A percentile compares a stretch with the other conserved stretches of the same genome.
These are phyloP conservation scores for Pythium aquatile DNA, from an alignment of 352 stramenopile species.

Conservation along the genomic window DNA sequence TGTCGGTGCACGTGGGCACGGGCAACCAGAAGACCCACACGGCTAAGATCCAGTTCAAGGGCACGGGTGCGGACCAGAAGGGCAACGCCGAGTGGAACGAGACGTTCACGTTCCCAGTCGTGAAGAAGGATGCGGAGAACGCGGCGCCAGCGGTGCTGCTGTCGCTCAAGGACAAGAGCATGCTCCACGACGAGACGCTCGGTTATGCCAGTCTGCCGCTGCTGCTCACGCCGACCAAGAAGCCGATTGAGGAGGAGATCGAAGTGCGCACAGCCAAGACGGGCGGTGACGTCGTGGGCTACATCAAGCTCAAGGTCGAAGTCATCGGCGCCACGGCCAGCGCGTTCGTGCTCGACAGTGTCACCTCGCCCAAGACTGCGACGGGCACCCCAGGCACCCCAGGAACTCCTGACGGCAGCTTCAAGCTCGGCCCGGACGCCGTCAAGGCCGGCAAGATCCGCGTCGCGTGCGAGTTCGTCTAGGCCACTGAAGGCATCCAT, in stretches of 20 bases:
- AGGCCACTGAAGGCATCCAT: constrained; percentile 1
- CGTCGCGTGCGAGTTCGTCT: constrained; percentile 30
- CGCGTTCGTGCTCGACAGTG: constrained; percentile 2
- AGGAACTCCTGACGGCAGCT: constrained; percentile 9
- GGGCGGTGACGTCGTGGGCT: constrained; percentile 18
- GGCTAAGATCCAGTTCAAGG: constrained; percentile 57
- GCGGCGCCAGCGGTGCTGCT: constrained; percentile 25
- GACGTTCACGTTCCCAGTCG: constrained; percentile 76
- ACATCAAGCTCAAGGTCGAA: constrained; percentile 27
- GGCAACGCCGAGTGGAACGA: constrained; percentile 68
- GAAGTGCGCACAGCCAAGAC: constrained; percentile 22
- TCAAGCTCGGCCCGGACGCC: constrained; percentile 20
- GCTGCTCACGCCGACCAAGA: constrained; percentile 12
- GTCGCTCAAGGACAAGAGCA: constrained; percentile 56
- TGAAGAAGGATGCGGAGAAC: constrained; percentile 47
- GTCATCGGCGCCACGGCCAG: constrained; percentile 22
- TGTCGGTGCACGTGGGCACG: constrained; percentile 74
- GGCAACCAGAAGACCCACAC: constrained; percentile 69
- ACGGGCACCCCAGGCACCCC: background rate
- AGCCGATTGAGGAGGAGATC: constrained; percentile 21
- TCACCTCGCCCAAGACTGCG: constrained; percentile 8
- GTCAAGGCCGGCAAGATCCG: constrained; percentile 33
- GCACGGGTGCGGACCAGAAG: constrained; percentile 40
- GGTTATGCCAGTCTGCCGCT: constrained; percentile 27
- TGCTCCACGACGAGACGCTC: constrained; percentile 47